Percentiles rank a stretch among this genome's conserved stretches.
phyloP scores from a whole-genome alignment of 1,139 yeast species.

The Magnusiomyces magnusii region DNA sequence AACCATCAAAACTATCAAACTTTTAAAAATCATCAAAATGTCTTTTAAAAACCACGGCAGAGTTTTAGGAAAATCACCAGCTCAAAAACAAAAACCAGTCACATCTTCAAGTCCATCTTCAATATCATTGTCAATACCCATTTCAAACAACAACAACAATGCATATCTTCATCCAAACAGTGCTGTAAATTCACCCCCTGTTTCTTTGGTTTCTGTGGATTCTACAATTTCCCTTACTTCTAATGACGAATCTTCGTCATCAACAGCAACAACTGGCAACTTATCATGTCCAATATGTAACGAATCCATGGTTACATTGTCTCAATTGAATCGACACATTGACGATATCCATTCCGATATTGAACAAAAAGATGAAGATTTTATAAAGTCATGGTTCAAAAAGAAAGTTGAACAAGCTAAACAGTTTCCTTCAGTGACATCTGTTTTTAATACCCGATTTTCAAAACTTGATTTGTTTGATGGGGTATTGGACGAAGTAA shows the following conservation, averaged over 20 bases:
- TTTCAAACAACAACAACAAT: too few relatives aligned
- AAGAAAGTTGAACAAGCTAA: conserved; percentile 27
- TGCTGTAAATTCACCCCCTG: conserved; percentile 14
- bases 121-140: too few relatives aligned
- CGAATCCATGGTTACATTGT: conserved; percentile 49
- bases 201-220: conserved; percentile 22
- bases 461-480: conserved; percentile 34
- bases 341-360: conserved; percentile 55
- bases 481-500: conserved; percentile 14
- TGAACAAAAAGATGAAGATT: conserved; percentile 30
- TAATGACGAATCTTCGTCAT: conserved; percentile 17
- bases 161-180: not conserved
- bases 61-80: too few relatives aligned
- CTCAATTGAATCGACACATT: conserved; percentile 59
- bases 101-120: too few relatives aligned
- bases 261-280: conserved; percentile 16
- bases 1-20: too few relatives aligned
- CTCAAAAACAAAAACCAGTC: too few relatives aligned
- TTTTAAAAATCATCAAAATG: too few relatives aligned
- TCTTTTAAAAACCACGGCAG: too few relatives aligned
- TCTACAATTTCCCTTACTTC: conserved; percentile 20
- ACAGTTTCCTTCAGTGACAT: conserved; percentile 26
- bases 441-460: conserved; percentile 28
- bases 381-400: conserved; percentile 37
- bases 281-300: conserved; percentile 63